Evolutionary conservation across 2,329 filamentous ascomycete species (phyloP).

Genomic region (Calonectria pauciramosa): DNA sequence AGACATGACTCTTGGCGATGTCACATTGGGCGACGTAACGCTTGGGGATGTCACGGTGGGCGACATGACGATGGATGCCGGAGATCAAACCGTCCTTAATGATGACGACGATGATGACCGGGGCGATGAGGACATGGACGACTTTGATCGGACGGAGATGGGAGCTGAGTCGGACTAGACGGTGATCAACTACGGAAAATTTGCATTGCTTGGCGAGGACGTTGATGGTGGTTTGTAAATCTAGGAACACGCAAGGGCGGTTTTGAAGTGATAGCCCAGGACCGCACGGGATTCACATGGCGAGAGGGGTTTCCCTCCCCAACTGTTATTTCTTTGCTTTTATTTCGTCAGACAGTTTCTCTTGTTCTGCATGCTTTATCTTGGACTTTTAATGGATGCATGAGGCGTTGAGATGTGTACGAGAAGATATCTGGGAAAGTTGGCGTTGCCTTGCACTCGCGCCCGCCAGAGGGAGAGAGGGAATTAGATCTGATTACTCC

Average conservation of each 20-base stretch:
- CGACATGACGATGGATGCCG: slow-evolving; percentile 55
- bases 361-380: background rate
- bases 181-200: background rate
- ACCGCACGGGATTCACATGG: slow-evolving; percentile 6
- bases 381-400: slow-evolving; percentile 23
- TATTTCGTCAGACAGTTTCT: background rate
- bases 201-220: slow-evolving; percentile 40
- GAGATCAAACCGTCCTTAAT: slow-evolving; percentile 55
- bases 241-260: slow-evolving; percentile 3
- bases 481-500: slow-evolving; percentile 5
- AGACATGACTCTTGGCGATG: slow-evolving; percentile 62
- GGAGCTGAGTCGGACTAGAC: slow-evolving; percentile 52
- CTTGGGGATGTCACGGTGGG: slow-evolving; percentile 49
- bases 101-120: slow-evolving; percentile 61
- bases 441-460: slow-evolving; percentile 21
- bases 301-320: background rate
- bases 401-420: slow-evolving; percentile 26
- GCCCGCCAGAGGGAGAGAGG: slow-evolving; percentile 8
- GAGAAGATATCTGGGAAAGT: slow-evolving; percentile 19
- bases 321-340: slow-evolving; percentile 6
- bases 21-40: slow-evolving; percentile 55
- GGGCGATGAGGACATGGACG: slow-evolving; percentile 63
- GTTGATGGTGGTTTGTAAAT: slow-evolving; percentile 5
- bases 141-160: slow-evolving; percentile 55
- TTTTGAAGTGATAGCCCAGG: slow-evolving; percentile 15